phyloP scores from a whole-genome alignment of 2,329 filamentous ascomycete genomes.

The Colletotrichum chlorophyti region DNA sequence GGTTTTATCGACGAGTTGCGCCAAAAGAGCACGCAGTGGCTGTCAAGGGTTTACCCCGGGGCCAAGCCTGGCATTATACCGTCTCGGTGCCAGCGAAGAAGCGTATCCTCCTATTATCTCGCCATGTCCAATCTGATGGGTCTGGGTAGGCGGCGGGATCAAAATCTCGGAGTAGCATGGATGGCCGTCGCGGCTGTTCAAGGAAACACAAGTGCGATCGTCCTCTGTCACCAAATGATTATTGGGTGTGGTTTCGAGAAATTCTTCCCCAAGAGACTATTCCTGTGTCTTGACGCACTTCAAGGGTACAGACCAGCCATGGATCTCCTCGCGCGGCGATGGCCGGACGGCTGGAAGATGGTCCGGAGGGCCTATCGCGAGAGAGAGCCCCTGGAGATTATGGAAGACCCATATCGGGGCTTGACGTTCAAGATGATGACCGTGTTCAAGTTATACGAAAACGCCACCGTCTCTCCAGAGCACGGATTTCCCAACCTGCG shows the following conservation, averaged over 20 bases:
- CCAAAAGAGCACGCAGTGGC: neutral
- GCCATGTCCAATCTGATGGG: neutral
- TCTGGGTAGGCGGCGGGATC: neutral
- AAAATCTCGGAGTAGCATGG: neutral
- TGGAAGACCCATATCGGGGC: too few species aligned
- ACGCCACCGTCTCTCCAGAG: too few species aligned
- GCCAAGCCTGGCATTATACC: neutral
- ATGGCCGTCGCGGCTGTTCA: neutral
- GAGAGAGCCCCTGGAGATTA: neutral
- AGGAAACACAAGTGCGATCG: neutral
- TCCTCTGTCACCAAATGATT: neutral
- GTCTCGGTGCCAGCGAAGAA: neutral
- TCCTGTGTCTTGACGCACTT: neutral
- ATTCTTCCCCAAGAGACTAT: neutral
- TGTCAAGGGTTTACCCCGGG: neutral
- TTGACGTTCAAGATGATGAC: neutral
- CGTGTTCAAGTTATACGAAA: neutral
- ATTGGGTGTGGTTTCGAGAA: neutral
- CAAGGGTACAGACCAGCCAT: neutral
- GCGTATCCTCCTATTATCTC: neutral
- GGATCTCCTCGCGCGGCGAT: neutral
- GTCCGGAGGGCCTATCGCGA: neutral
- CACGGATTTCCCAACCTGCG: too few species aligned
- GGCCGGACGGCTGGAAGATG: neutral
- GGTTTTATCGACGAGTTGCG: neutral